Percentiles rank a stretch among this genome's conserved stretches.
Conservation (phyloP, 2,329 filamentous ascomycete species). For the Botrytis deweyae region DNA sequence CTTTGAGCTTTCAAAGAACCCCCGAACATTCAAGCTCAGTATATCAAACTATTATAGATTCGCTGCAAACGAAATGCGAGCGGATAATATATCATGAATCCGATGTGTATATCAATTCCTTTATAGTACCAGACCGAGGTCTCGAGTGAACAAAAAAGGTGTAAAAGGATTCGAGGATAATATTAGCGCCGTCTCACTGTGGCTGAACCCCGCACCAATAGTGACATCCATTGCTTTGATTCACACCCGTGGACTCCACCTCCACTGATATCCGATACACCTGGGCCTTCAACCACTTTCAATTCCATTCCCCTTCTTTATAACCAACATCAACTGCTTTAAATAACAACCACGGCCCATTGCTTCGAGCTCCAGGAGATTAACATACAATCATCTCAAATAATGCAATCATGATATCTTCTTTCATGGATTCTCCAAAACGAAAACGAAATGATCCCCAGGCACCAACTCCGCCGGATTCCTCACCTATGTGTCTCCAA, state of each 20-base stretch:
- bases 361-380: not conserved
- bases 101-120: not conserved
- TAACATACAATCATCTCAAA: not conserved
- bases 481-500: constrained; percentile 16
- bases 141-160: not conserved
- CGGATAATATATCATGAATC: not conserved
- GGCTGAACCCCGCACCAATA: constrained; percentile 17
- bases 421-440: constrained; percentile 26
- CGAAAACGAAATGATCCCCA: constrained; percentile 24
- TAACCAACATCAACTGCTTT: not conserved
- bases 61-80: not conserved
- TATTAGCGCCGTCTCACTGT: not conserved
- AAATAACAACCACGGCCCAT: not conserved
- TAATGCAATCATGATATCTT: constrained; percentile 13
- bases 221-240: not conserved
- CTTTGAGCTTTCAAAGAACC: not conserved
- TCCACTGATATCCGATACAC: not conserved
- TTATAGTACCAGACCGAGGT: not conserved
- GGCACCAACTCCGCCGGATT: constrained; percentile 19
- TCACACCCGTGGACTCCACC: not conserved
- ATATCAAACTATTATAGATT: not conserved
- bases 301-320: not conserved
- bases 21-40: not conserved
- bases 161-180: not conserved
- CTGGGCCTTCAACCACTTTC: not conserved